Conservation (phyloP, 352 stramenopile genomes). For the Thalassiosira mediterranea region DNA sequence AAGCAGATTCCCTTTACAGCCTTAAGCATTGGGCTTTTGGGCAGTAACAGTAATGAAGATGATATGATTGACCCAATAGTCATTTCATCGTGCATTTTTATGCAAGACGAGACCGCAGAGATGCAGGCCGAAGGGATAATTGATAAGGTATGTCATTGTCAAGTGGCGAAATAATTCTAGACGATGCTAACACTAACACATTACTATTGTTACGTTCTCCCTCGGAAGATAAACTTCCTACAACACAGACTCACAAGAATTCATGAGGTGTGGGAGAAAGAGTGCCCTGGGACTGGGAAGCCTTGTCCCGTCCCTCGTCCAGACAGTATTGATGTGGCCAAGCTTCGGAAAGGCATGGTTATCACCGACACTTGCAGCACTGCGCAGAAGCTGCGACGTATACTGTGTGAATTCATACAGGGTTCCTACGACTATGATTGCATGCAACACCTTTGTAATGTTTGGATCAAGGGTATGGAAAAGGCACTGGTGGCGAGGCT, state of each 20-base stretch:
- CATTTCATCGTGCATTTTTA: constrained; percentile 35
- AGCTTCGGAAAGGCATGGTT: constrained; percentile 21
- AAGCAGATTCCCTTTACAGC: constrained; percentile 21
- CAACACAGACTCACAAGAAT: constrained; percentile 10
- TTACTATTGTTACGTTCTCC: too few relatives aligned
- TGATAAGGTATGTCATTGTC: constrained; percentile 7
- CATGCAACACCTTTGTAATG: constrained; percentile 34
- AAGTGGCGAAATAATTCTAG: neutral
- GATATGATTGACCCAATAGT: constrained; percentile 24
- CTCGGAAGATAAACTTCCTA: neutral
- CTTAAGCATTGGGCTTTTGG: constrained; percentile 33
- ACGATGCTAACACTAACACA: neutral
- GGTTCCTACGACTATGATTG: constrained; percentile 19
- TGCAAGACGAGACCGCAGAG: constrained; percentile 18
- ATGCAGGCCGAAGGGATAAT: constrained; percentile 15
- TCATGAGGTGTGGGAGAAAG: neutral
- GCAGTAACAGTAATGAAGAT: too few relatives aligned
- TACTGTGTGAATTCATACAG: constrained; percentile 7
- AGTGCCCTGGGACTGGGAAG: neutral
- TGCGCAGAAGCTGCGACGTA: constrained; percentile 20
- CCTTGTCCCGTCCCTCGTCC: constrained; percentile 5
- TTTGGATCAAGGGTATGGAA: constrained; percentile 30
- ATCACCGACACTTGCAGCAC: constrained; percentile 32
- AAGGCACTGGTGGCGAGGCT: constrained; percentile 18
- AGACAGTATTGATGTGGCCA: constrained; percentile 24